phyloP scores from a whole-genome alignment of 2,329 filamentous ascomycete species.

The Fusarium sp. region DNA sequence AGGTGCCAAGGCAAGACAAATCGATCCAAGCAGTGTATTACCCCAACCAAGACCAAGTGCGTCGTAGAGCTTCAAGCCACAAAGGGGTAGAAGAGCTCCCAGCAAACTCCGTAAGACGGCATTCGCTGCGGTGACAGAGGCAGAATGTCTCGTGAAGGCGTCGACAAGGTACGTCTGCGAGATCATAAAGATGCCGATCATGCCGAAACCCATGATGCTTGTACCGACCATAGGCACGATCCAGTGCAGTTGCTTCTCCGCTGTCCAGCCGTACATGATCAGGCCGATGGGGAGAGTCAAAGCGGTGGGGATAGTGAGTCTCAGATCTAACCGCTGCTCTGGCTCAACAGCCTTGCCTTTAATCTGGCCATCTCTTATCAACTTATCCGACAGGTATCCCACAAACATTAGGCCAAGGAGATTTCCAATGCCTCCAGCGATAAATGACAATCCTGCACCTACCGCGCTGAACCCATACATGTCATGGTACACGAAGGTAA shows the following conservation, averaged over 20 bases:
- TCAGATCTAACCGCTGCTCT: slow-evolving; percentile 30
- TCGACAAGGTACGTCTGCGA: slow-evolving; percentile 55
- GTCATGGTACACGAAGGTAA: slow-evolving; percentile 68
- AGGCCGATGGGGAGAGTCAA: slow-evolving; percentile 31
- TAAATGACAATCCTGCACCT: slow-evolving; percentile 32
- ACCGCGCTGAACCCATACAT: slow-evolving; percentile 65
- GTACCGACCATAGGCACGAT: slow-evolving; percentile 49
- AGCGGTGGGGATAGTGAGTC: slow-evolving; percentile 28
- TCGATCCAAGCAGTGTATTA: slow-evolving; percentile 54
- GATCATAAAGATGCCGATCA: slow-evolving; percentile 57
- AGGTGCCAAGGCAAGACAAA: slow-evolving; percentile 50
- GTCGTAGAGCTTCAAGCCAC: slow-evolving; percentile 52
- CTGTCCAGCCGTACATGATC: slow-evolving; percentile 41
- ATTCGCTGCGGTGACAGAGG: slow-evolving; percentile 39
- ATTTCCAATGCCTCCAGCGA: slow-evolving; percentile 36
- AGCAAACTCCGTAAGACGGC: slow-evolving; percentile 45
- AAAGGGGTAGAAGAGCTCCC: slow-evolving; percentile 54
- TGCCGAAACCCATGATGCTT: slow-evolving; percentile 56
- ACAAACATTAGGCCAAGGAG: slow-evolving; percentile 32
- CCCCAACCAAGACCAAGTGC: slow-evolving; percentile 56
- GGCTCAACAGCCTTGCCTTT: slow-evolving; percentile 14
- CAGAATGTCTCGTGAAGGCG: slow-evolving; percentile 36
- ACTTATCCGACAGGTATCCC: slow-evolving; percentile 29
- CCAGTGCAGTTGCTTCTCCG: slow-evolving; percentile 32
- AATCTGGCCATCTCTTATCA: slow-evolving; percentile 19